These are phyloP conservation scores for Zymoseptoria brevis DNA, from an alignment of 2,329 filamentous ascomycete species.

Conservation along the genomic window DNA sequence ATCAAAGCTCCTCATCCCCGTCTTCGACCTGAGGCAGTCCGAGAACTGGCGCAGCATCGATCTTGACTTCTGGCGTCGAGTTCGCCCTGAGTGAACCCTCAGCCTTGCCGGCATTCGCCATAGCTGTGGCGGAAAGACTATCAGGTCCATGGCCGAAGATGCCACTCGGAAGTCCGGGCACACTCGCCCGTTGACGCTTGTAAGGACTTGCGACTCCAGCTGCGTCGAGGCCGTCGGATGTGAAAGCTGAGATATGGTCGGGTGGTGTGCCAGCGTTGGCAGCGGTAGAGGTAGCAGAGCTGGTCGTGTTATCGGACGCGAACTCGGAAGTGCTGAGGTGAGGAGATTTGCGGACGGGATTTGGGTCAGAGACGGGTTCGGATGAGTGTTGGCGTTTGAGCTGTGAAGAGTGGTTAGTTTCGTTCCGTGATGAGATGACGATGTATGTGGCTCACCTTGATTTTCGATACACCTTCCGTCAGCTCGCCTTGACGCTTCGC, in stretches of 20 bases:
- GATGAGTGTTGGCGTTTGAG: slow-evolving; percentile 73
- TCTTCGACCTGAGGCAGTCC: slow-evolving; percentile 37
- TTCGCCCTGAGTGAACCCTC: slow-evolving; percentile 29
- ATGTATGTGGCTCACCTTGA: slow-evolving; percentile 53
- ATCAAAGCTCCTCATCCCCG: slow-evolving; percentile 40
- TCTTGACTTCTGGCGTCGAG: slow-evolving; percentile 21
- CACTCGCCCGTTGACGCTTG: slow-evolving; percentile 65
- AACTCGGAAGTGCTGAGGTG: slow-evolving; percentile 31
- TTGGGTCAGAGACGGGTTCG: slow-evolving; percentile 50
- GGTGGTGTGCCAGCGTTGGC: slow-evolving; percentile 29
- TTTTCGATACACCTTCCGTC: slow-evolving; percentile 72
- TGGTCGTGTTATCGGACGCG: slow-evolving; percentile 36
- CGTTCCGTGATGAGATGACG: not conserved
- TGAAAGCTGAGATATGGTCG: slow-evolving; percentile 17
- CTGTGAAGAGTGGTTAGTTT: slow-evolving; percentile 38
- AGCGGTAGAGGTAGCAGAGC: slow-evolving; percentile 23
- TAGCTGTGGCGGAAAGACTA: slow-evolving; percentile 11
- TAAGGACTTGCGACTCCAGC: slow-evolving; percentile 57
- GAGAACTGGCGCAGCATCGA: slow-evolving; percentile 4
- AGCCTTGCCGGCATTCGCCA: slow-evolving; percentile 8
- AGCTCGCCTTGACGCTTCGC: slow-evolving; percentile 64
- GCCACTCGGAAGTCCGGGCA: slow-evolving; percentile 32
- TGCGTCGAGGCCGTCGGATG: slow-evolving; percentile 37
- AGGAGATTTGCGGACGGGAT: slow-evolving; percentile 38
- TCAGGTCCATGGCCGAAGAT: slow-evolving; percentile 11